phyloP scores from a whole-genome alignment of 108 stramenopile species.

The Discostella pseudostelligera region DNA sequence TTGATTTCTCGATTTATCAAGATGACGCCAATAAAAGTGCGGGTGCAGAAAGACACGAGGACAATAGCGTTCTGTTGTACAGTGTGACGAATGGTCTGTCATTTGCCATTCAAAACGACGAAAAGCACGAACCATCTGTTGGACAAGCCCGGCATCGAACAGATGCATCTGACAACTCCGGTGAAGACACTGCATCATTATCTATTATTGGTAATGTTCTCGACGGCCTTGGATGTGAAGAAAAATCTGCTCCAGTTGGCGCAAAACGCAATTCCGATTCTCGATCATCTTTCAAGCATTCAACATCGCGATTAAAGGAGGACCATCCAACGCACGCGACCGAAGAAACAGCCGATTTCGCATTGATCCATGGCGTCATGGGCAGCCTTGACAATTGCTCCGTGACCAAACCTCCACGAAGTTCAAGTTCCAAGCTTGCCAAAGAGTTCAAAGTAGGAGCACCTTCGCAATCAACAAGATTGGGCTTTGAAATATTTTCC shows the following conservation, averaged over 20 bases:
- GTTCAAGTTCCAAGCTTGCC: no score
- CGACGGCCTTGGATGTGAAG: slow-evolving; percentile 18
- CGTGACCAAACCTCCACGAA: no score
- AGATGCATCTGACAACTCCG: slow-evolving; percentile 1
- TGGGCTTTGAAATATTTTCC: slow-evolving; percentile 43
- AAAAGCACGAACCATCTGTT: not conserved
- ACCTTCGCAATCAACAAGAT: slow-evolving; percentile 2
- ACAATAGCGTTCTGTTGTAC: no score
- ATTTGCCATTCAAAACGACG: slow-evolving; percentile 18
- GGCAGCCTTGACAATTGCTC: not conserved
- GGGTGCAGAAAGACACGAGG: not conserved
- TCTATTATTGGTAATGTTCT: slow-evolving; percentile 56
- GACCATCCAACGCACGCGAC: not conserved
- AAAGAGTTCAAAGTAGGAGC: slow-evolving; percentile 2
- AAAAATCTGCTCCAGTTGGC: not conserved
- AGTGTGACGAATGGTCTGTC: not conserved
- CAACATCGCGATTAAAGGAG: not conserved
- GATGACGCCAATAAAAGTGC: slow-evolving; percentile 21
- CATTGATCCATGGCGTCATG: slow-evolving; percentile 9
- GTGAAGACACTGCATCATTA: slow-evolving; percentile 59
- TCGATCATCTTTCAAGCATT: not conserved
- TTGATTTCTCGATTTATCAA: slow-evolving; percentile 31
- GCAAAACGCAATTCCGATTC: not conserved
- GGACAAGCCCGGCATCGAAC: not conserved
- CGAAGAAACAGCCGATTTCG: not conserved